Evolutionary conservation across 495 filamentous ascomycete species (phyloP), one percentile per base, ranked within the genome.

Genomic region (Penicillium angulare): DNA sequence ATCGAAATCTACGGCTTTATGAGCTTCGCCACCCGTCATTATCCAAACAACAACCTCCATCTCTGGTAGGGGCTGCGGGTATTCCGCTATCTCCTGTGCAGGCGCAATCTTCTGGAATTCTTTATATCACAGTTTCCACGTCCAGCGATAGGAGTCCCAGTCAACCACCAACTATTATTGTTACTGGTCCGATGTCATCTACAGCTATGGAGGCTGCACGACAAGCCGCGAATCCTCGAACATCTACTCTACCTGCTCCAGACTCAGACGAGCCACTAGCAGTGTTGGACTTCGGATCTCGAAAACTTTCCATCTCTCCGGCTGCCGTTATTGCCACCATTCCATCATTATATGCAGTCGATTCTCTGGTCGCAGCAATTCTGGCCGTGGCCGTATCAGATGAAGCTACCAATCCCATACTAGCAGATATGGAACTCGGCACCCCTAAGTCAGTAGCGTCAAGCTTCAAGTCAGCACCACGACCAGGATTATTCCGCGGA

Each of bases 1-100:
- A 89, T 61, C 68, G 75, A 13, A 76, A 82, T 44, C 74, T 73
- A 42, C 61, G 72, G 42, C 77, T 76, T 33, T 88, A 91, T 66
- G 86, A 86, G 59, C 74, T 92, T 9, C 82, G 83, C 23, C 88
- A 91, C 60, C 87, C 87, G 15, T 79, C 81, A 0, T 68, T 89
- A 16, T 79, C 73, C 18, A 81, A 77, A 79, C 54, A 66, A 76
- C 55, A 70, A 69, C 66, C 69, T 64, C 54, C 73, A 59, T 61
- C 75, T 66, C 42, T 82, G 61, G 43, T 85, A 60, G 76, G 79
- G 62, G 64, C 77, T 66, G 55, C 78, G 59, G 56, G 86, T 70
- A 75, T 86, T 74, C 72, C 79, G 3, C 78, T 88, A 4, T 85
- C 86, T 40, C 85, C 85, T 46, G 71, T 70, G 7, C 59, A 57